These are phyloP conservation scores for Raffaelea albimanens DNA, from an alignment of 2,329 filamentous ascomycete genomes.

Conservation along the genomic window DNA sequence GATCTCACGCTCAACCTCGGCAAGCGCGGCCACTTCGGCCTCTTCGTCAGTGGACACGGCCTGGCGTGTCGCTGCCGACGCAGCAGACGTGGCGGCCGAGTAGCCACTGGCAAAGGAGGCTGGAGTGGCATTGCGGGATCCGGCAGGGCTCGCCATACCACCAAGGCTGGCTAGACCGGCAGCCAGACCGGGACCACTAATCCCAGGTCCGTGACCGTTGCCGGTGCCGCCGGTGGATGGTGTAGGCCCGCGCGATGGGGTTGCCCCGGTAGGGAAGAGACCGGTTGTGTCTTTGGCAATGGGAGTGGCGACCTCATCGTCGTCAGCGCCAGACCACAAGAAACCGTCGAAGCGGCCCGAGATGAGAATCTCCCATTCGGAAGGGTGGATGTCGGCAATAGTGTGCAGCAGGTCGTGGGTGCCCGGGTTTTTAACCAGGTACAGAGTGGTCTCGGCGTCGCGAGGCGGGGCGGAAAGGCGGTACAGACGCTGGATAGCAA, in stretches of 20 bases:
- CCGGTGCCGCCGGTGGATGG: conserved; percentile 15
- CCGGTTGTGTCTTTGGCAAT: conserved; percentile 27
- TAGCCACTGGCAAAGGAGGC: conserved; percentile 26
- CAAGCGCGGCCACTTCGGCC: conserved; percentile 79
- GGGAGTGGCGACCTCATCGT: conserved; percentile 34
- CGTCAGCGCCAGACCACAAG: conserved; percentile 86
- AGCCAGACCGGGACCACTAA: neutral
- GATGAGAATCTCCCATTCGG: conserved; percentile 94
- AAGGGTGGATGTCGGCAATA: conserved; percentile 74
- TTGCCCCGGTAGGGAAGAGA: conserved; percentile 28
- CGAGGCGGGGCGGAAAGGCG: conserved; percentile 63
- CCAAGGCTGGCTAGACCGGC: neutral
- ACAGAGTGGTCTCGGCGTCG: conserved; percentile 78
- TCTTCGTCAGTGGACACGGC: conserved; percentile 87
- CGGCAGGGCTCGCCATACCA: conserved; percentile 32
- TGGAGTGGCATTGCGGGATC: conserved; percentile 45
- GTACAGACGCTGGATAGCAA: conserved; percentile 79
- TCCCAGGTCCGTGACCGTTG: conserved; percentile 20
- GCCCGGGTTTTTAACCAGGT: conserved; percentile 70
- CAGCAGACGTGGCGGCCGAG: conserved; percentile 31
- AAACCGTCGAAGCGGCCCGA: conserved; percentile 95
- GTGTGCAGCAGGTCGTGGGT: conserved; percentile 84
- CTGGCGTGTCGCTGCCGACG: conserved; percentile 40
- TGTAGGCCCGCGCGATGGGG: conserved; percentile 20
- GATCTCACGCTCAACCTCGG: conserved; percentile 87